Evolutionary conservation across 2,329 filamentous ascomycete species (phyloP).

Genomic region (Colletotrichum graminicola): DNA sequence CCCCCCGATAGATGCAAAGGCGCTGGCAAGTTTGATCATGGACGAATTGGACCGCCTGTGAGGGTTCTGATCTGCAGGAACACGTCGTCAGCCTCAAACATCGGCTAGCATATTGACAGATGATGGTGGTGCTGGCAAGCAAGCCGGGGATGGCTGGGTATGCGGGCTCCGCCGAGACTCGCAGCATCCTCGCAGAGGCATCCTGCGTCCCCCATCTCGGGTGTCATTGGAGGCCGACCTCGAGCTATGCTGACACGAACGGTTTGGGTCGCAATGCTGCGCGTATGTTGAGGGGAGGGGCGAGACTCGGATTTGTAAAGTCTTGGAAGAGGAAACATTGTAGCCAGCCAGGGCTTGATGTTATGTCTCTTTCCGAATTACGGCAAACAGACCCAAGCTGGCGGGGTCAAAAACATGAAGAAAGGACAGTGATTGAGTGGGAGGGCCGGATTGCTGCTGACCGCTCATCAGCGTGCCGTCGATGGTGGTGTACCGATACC

Average conservation of each 20-base stretch:
- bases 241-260: conserved; percentile 2
- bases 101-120: conserved; percentile 7
- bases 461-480: conserved; percentile 7
- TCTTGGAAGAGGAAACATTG: conserved; percentile 11
- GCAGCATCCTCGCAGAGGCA: conserved; percentile 32
- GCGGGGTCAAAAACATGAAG: conserved; percentile 4
- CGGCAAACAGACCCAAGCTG: conserved; percentile 16
- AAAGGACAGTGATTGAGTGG: neutral
- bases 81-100: conserved; percentile 14
- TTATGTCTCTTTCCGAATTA: neutral
- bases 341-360: neutral
- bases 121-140: conserved; percentile 21
- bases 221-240: conserved; percentile 16
- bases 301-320: conserved; percentile 1
- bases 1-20: conserved; percentile 3
- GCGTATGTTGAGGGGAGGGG: neutral
- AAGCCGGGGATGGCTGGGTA: conserved; percentile 34
- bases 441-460: conserved; percentile 12
- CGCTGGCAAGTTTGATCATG: conserved; percentile 9
- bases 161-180: conserved; percentile 36
- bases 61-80: neutral
- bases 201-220: conserved; percentile 2
- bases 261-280: conserved; percentile 15
- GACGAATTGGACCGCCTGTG: neutral
- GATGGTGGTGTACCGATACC: neutral